Evolutionary conservation across 176 grass and related monocot genomes (phyloP).

Genomic region (Carex cristatella): DNA sequence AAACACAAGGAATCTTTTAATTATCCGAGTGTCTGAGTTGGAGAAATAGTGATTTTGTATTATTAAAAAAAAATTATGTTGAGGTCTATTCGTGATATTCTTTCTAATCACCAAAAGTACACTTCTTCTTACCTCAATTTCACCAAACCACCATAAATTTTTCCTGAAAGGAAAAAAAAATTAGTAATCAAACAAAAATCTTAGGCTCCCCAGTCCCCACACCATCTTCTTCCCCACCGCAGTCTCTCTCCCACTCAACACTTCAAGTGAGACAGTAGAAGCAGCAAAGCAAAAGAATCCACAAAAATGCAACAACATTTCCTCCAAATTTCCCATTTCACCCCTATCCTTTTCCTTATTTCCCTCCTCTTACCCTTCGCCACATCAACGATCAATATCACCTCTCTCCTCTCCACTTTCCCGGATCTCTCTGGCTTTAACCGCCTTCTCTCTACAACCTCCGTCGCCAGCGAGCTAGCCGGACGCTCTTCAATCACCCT

Average conservation of each 20-base stretch:
- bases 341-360: constrained; percentile 10
- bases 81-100: not conserved
- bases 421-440: constrained; percentile 55
- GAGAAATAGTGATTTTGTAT: not conserved
- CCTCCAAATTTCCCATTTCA: not conserved
- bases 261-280: not conserved
- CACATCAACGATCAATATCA: constrained; percentile 42
- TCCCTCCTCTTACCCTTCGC: not conserved
- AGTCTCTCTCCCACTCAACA: constrained; percentile 11
- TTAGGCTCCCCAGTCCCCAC: not conserved
- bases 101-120: not conserved
- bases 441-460: constrained; percentile 50
- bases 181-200: not conserved
- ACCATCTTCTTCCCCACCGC: not conserved
- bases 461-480: constrained; percentile 52
- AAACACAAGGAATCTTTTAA: not conserved
- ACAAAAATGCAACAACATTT: constrained; percentile 19
- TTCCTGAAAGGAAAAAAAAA: not conserved
- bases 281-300: not conserved
- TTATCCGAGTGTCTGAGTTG: not conserved
- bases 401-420: constrained; percentile 58
- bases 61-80: not conserved
- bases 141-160: constrained; percentile 6
- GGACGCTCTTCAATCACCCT: constrained; percentile 74
- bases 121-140: not conserved